A percentile compares a stretch with the other conserved stretches of the same genome.
Evolutionary conservation across 1,139 yeast species (phyloP).

Genomic region (Arxiozyma slooffiae): DNA sequence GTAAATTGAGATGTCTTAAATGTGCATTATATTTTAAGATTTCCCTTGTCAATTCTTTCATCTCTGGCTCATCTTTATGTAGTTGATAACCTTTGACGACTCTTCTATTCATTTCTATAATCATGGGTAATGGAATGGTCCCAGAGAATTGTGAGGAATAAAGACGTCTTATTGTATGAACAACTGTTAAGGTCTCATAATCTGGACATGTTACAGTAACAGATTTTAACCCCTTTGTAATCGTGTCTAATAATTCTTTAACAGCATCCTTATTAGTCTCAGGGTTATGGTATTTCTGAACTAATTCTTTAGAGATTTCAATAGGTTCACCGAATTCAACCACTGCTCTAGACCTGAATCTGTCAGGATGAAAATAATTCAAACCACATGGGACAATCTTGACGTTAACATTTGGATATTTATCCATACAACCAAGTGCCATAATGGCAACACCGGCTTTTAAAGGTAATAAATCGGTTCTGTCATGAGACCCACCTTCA

Average conservation of each 20-base stretch:
- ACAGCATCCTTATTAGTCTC: constrained; percentile 40
- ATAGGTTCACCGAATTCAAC: constrained; percentile 68
- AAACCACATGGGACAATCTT: constrained; percentile 66
- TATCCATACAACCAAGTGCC: constrained; percentile 67
- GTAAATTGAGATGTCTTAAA: constrained; percentile 47
- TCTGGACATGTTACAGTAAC: constrained; percentile 73
- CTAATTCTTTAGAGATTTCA: constrained; percentile 42
- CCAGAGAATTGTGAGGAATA: constrained; percentile 41
- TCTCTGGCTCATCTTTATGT: constrained; percentile 47
- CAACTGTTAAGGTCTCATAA: constrained; percentile 62
- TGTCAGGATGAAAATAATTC: constrained; percentile 68
- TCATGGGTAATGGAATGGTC: constrained; percentile 49
- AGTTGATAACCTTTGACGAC: constrained; percentile 56
- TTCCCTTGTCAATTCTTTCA: constrained; percentile 42
- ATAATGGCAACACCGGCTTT: constrained; percentile 76
- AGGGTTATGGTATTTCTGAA: constrained; percentile 45
- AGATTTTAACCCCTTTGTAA: constrained; percentile 49
- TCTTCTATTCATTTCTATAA: constrained; percentile 65
- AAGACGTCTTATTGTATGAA: constrained; percentile 67
- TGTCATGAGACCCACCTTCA: constrained; percentile 66
- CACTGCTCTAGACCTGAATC: constrained; percentile 68
- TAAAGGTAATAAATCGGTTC: constrained; percentile 61
- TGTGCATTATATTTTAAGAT: constrained; percentile 47
- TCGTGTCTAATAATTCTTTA: constrained; percentile 42
- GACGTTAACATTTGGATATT: constrained; percentile 46